These are phyloP conservation scores for Boletus barrowsii DNA, from an alignment of 768 basidiomycete species.

Conservation along the genomic window DNA sequence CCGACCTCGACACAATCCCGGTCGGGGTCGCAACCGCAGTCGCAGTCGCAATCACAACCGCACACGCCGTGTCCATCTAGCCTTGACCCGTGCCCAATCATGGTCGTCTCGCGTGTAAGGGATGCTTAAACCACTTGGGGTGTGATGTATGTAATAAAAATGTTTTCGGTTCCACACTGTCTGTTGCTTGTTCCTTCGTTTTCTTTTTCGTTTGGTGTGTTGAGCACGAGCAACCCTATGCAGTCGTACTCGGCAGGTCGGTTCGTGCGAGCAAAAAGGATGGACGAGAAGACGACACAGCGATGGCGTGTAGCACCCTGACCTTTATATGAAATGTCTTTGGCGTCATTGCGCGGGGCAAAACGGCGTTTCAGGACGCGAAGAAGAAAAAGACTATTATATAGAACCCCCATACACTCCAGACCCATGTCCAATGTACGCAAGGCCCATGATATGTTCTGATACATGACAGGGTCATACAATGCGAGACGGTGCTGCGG, in stretches of 20 bases:
- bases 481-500: too few relatives aligned
- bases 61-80: neutral
- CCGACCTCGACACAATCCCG: neutral
- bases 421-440: too few relatives aligned
- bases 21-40: neutral
- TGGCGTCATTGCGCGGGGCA: too few relatives aligned
- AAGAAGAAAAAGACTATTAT: neutral
- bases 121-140: neutral
- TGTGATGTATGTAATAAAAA: neutral
- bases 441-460: too few relatives aligned
- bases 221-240: neutral
- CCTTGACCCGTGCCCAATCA: slow-evolving; percentile 11
- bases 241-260: too few relatives aligned
- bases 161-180: neutral
- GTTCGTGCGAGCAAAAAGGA: neutral
- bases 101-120: slow-evolving; percentile 16
- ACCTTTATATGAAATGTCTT: too few relatives aligned
- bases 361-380: neutral
- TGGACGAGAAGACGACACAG: neutral
- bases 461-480: too few relatives aligned
- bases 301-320: too few relatives aligned
- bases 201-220: neutral
- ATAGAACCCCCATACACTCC: too few relatives aligned
- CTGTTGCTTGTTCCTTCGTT: neutral
- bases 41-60: neutral